Base-by-base conservation (phyloP, 768 basidiomycete species). In the Podaxis sp. region DNA sequence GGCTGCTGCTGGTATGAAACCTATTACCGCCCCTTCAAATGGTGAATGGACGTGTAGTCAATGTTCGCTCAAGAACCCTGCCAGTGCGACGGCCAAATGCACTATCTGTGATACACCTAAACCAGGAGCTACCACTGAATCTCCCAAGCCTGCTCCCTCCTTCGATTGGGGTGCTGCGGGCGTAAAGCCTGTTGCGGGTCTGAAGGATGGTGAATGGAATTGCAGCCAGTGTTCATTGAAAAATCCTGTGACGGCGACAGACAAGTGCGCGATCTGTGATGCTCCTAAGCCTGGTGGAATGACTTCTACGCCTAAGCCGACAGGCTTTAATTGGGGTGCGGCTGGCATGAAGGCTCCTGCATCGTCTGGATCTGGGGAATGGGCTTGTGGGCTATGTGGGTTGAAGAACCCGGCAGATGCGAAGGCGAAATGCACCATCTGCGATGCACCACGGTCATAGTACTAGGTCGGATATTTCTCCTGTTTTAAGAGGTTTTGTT, bases 211-310 rank as follows among this genome's bases (percentile, higher is more conserved):
- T 54, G 63, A 53, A 23, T 89, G 88, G 88, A 79, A 63, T 23
- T 89, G 88, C 68, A 71, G 68, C 0, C 65, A 70, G 2, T 91
- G 90, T 62, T 74, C 72, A 68, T 64, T 86, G 55, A 64, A 67
- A 47, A 89, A 85, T 68, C 73, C 77, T 23, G 72, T 74, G 23
- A 71, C 72, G 38, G 78, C 72, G 18, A 63, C 64, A 21, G 77
- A 76, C 4, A 81, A 84, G 65, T 88, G 86, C 68, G 69, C 67
- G 4, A 48, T 82, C 53, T 87, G 85, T 63, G 82, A 84, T 5
- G 52, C 72, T 11, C 73, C 76, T 47, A 74, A 74, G 46, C 70
- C 62, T 37, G 66, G 50, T 13, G 55, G 11, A 25, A 10, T 23
- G 6, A 6, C 42, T 7, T 50, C 62, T 40, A 36, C 65, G 36